Percentiles rank a stretch among this genome's conserved stretches.
Evolutionary conservation across 2,329 filamentous ascomycete species (phyloP).

Genomic region (Alternaria atra): DNA sequence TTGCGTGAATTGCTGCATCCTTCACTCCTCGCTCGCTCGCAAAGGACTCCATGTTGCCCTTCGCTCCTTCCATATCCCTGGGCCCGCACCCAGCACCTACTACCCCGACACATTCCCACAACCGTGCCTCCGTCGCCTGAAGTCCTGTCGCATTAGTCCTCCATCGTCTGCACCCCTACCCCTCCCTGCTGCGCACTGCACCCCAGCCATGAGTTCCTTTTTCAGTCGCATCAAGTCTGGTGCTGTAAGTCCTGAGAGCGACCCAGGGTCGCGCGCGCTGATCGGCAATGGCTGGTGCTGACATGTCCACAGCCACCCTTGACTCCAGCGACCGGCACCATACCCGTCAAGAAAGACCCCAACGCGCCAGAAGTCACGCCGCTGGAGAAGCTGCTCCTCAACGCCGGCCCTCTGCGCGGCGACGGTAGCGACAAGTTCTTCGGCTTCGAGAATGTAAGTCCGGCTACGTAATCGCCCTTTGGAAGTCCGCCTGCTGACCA

Average conservation of each 20-base stretch:
- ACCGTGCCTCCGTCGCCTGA: constrained; percentile 19
- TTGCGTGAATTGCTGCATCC: constrained; percentile 13
- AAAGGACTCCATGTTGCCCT: constrained; percentile 20
- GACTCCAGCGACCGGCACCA: constrained; percentile 56
- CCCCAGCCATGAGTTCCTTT: constrained; percentile 60
- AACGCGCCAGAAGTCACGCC: constrained; percentile 66
- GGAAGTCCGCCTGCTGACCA: constrained; percentile 32
- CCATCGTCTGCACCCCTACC: constrained; percentile 16
- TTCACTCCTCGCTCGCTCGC: constrained; percentile 9
- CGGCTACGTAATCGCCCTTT: constrained; percentile 15
- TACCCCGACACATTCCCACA: constrained; percentile 12
- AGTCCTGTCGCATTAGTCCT: constrained; percentile 13
- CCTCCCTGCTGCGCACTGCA: constrained; percentile 20
- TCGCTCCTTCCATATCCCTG: constrained; percentile 4
- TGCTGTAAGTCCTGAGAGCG: constrained; percentile 50
- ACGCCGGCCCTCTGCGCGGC: constrained; percentile 79
- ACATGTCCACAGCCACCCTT: constrained; percentile 54
- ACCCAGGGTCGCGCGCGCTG: constrained; percentile 6
- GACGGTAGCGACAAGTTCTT: constrained; percentile 99
- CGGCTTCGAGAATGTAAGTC: constrained; percentile 93
- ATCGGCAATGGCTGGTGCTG: constrained; percentile 33
- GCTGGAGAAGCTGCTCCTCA: constrained; percentile 80
- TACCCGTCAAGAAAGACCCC: constrained; percentile 67
- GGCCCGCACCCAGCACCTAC: constrained; percentile 20
- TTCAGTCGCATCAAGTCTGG: constrained; percentile 63